Base-by-base conservation (phyloP, 495 filamentous ascomycete genomes). In the Tuber melanosporum region DNA sequence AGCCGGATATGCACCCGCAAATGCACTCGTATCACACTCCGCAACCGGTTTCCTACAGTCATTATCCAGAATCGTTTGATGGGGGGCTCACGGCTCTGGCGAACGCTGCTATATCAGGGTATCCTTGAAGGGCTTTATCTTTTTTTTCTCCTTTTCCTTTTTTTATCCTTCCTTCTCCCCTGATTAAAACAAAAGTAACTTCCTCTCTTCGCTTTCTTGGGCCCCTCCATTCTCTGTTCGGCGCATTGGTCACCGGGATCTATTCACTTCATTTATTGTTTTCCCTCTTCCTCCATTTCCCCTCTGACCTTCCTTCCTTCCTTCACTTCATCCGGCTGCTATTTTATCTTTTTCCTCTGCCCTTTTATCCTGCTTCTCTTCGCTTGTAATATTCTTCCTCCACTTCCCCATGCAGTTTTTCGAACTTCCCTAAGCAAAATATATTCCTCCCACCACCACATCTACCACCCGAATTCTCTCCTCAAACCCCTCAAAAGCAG, bases 101-200 rank as follows among this genome's bases (percentile, higher is more conserved):
- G 62, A 79, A 66, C 49, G 81, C 77, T 75, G 81, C 81, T 71
- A 82, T 76, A 76, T 82, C 81, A 22, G 75, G 77, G n/a, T 82
- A 82, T 47, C 74, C 79, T 52, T 82, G 75, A 82, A 43, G 14
- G 22, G 45, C 46, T 45, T 52, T 75, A n/a, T 75, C 19, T 71
- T 75, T 41, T 71, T 43, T 17, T 12, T 45, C 6, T 1, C 7
- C 12, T 7, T 44, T 72, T 19, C 22, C 12, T 10, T n/a, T n/a
- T 22, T 22, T 15, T 15, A 12, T 12, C 22, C 3, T 45, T 20
- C 44, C 14, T 66, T 36, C 32, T 4, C 57, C 6, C 32, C 26
- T 66, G 32, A 66, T 66, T 36, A 36, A 66, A 66, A 66, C 57
- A 66, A 66, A 66, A 36, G 57, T 66, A 26, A 26, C 15, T 66